A percentile compares a stretch with the other conserved stretches of the same genome.
Evolutionary conservation across 2,329 filamentous ascomycete species (phyloP).

Genomic region (Zasmidium angulare): DNA sequence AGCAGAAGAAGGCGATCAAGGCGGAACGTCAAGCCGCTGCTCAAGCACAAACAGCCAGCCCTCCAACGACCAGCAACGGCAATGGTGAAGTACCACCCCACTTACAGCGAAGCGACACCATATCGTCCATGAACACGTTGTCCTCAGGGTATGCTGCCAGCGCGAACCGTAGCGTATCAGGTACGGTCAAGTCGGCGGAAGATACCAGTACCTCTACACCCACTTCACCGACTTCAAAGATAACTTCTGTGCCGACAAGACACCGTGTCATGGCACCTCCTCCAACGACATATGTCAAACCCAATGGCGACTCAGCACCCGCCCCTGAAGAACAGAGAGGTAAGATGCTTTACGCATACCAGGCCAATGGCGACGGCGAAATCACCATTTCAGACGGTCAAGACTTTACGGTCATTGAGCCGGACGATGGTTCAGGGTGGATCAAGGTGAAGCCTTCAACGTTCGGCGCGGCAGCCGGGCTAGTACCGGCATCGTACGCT

Average conservation of each 20-base stretch:
- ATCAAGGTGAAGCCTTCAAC: conserved; percentile 65
- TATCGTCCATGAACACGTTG: conserved; percentile 71
- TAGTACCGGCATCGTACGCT: conserved; percentile 85
- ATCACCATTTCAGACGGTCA: conserved; percentile 75
- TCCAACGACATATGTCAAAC: conserved; percentile 71
- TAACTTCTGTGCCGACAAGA: conserved; percentile 42
- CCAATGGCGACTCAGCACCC: conserved; percentile 51
- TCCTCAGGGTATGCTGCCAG: conserved; percentile 85
- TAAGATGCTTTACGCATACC: conserved; percentile 87
- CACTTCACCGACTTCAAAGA: conserved; percentile 12
- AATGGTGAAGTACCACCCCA: conserved; percentile 56
- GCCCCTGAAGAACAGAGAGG: conserved; percentile 62
- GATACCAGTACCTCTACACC: conserved; percentile 20
- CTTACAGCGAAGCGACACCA: conserved; percentile 78
- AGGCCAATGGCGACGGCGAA: conserved; percentile 78
- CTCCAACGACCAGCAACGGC: conserved; percentile 26
- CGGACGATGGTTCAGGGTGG: conserved; percentile 93
- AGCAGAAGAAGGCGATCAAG: conserved; percentile 93
- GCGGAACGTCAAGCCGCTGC: conserved; percentile 78
- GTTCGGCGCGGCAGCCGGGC: conserved; percentile 68
- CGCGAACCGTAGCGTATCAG: conserved; percentile 73
- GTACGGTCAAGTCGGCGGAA: conserved; percentile 53
- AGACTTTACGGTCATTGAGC: conserved; percentile 75
- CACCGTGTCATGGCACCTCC: conserved; percentile 84
- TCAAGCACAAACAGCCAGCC: conserved; percentile 48